Conservation (phyloP, 176 grass and related monocot species). For the Aegilops bicornis region DNA sequence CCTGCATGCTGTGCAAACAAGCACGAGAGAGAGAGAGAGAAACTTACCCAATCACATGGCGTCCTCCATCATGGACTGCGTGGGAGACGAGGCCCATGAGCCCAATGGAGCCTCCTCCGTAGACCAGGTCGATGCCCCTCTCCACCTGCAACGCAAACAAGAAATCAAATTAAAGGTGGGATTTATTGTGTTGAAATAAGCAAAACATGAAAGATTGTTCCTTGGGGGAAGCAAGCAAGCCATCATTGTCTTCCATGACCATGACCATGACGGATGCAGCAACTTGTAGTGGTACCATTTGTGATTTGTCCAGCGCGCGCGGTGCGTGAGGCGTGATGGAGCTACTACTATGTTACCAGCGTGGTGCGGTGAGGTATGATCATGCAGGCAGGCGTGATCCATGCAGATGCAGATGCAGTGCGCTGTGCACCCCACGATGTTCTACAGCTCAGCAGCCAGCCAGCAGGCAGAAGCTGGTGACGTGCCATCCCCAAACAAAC, state of each 20-base stretch:
- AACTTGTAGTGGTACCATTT: background rate
- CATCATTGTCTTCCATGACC: conserved; percentile 7
- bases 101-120: conserved; percentile 95
- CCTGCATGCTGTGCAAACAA: conserved; percentile 39
- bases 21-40: background rate
- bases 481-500: background rate
- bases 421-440: conserved; percentile 23
- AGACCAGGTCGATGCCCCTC: conserved; percentile 97
- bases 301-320: background rate
- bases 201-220: conserved; percentile 26
- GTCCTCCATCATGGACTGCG: conserved; percentile 89
- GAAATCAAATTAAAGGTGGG: background rate
- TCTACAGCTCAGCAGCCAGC: conserved; percentile 44
- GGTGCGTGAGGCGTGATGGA: conserved; percentile 3
- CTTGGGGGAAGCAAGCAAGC: conserved; percentile 24
- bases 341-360: background rate
- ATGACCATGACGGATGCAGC: background rate
- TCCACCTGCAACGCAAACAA: conserved; percentile 67
- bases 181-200: background rate
- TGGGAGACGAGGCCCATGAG: conserved; percentile 95
- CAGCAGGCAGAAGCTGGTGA: background rate
- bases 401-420: conserved; percentile 14
- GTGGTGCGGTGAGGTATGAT: conserved; percentile 15
- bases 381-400: conserved; percentile 45
- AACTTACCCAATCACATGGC: conserved; percentile 87